phyloP scores from a whole-genome alignment of 805 yeast genomes.

The Clavispora fructus region DNA sequence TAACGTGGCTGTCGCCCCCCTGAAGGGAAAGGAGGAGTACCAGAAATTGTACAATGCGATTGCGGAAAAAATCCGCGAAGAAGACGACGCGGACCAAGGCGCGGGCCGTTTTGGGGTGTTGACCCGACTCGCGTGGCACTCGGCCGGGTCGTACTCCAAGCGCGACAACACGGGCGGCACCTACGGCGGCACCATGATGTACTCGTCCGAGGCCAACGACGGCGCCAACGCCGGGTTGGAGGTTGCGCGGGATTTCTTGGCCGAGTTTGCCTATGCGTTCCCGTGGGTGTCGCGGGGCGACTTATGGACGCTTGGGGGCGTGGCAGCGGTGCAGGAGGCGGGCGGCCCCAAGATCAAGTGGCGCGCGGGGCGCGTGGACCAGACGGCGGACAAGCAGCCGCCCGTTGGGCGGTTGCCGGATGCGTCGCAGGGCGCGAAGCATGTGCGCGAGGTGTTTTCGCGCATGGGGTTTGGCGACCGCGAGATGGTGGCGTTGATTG shows the following conservation, averaged over 20 bases:
- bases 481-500: slow-evolving; percentile 38
- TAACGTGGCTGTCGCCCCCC: neutral
- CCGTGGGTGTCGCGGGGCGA: slow-evolving; percentile 65
- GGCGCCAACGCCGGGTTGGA: slow-evolving; percentile 48
- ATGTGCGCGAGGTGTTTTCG: slow-evolving; percentile 41
- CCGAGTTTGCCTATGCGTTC: slow-evolving; percentile 48
- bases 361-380: slow-evolving; percentile 50
- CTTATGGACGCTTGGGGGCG: slow-evolving; percentile 71
- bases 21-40: slow-evolving; percentile 39
- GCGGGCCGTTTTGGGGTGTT: slow-evolving; percentile 36
- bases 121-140: slow-evolving; percentile 37
- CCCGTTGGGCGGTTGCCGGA: slow-evolving; percentile 49
- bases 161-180: slow-evolving; percentile 29
- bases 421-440: slow-evolving; percentile 39
- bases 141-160: slow-evolving; percentile 28
- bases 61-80: slow-evolving; percentile 42
- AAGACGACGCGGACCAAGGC: slow-evolving; percentile 26
- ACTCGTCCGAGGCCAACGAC: slow-evolving; percentile 49
- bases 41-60: slow-evolving; percentile 68
- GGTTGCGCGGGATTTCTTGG: slow-evolving; percentile 51
- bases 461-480: slow-evolving; percentile 42
- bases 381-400: slow-evolving; percentile 24
- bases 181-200: slow-evolving; percentile 34
- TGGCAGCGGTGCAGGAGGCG: slow-evolving; percentile 55
- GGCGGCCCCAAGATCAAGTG: slow-evolving; percentile 58